A percentile compares a stretch with the other conserved stretches of the same genome.
These are phyloP conservation scores for Magnusiomyces tetraspermus DNA, from an alignment of 1,139 yeast genomes.

Conservation along the genomic window DNA sequence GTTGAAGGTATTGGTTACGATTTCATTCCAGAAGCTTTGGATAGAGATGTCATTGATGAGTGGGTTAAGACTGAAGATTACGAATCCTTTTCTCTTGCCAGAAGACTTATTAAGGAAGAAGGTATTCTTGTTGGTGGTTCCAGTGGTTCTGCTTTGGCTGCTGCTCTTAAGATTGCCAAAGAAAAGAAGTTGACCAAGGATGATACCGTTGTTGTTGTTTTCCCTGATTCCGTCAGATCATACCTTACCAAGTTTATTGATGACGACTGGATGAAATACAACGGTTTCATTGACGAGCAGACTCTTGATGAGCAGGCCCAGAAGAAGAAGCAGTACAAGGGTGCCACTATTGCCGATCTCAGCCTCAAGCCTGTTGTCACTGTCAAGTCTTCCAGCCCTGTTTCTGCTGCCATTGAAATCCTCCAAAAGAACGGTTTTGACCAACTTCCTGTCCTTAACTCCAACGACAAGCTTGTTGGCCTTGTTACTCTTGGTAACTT, in stretches of 20 bases:
- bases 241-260: slow-evolving; percentile 83
- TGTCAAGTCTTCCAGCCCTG: slow-evolving; percentile 53
- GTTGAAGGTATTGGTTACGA: slow-evolving; percentile 93
- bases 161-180: slow-evolving; percentile 63
- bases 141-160: slow-evolving; percentile 77
- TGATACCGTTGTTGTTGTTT: slow-evolving; percentile 68
- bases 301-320: slow-evolving; percentile 36
- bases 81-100: slow-evolving; percentile 69
- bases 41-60: slow-evolving; percentile 55
- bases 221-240: slow-evolving; percentile 84
- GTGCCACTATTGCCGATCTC: slow-evolving; percentile 58
- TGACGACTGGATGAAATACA: slow-evolving; percentile 83
- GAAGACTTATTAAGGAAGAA: slow-evolving; percentile 77
- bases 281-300: slow-evolving; percentile 54
- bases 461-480: slow-evolving; percentile 59
- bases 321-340: slow-evolving; percentile 42
- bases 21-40: slow-evolving; percentile 73
- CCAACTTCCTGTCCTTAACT: slow-evolving; percentile 68
- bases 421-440: slow-evolving; percentile 74
- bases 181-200: slow-evolving; percentile 61
- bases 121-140: slow-evolving; percentile 87
- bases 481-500: slow-evolving; percentile 69
- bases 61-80: slow-evolving; percentile 87
- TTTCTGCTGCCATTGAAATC: slow-evolving; percentile 58
- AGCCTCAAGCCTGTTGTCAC: slow-evolving; percentile 77